Evolutionary conservation across 306 rosid species (phyloP), one percentile per base, ranked within the genome.

Genomic region (Cotoneaster glaucophyllus): DNA sequence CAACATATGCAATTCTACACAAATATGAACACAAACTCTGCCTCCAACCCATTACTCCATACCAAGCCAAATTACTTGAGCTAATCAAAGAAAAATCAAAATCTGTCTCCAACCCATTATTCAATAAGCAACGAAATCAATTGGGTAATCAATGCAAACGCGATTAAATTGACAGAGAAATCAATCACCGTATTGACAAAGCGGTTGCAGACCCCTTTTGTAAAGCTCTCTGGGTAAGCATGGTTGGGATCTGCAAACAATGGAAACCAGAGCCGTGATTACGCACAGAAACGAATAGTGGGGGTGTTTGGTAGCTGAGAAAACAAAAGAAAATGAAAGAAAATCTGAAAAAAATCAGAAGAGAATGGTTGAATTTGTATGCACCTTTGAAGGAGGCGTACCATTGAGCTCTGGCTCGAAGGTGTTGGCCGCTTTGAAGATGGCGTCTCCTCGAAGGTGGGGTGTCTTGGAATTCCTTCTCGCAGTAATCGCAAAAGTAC

Each of bases 401-500:
- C 98, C 98, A 90, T 11, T 85, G 89, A 71, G 96, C 93, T 80
- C 92, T 92, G 79, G 97, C 87, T 70, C 91, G 86, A 29, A 81
- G 88, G 64, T 95, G 97, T 6, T 88, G 93, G 77, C 86, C 86
- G 6, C 89, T 85, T 10, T 82, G 86, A 71, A 79, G 83, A 79
- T 92, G 97, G 39, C 99, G 92, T 80, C 85, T 90, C 8, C 99
- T 83, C 52, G 90, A 96, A 0, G 63, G 81, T 1, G 91, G 82
- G 5, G 90, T 87, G 79, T 95, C 99, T 69, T 86, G 97, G 74
- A 95, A 90, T 65, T 84, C 85, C 84, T 89, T 92, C 32, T 89
- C 87, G 78, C 99, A 95, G 73, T 95, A 95, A 21, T 95, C 98
- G 82, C 97, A 95, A 70, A 84, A 77, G 34, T 86, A 92, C 67